These are phyloP conservation scores for Pleurotus pulmonarius DNA, from an alignment of 768 basidiomycete species.

Conservation along the genomic window DNA sequence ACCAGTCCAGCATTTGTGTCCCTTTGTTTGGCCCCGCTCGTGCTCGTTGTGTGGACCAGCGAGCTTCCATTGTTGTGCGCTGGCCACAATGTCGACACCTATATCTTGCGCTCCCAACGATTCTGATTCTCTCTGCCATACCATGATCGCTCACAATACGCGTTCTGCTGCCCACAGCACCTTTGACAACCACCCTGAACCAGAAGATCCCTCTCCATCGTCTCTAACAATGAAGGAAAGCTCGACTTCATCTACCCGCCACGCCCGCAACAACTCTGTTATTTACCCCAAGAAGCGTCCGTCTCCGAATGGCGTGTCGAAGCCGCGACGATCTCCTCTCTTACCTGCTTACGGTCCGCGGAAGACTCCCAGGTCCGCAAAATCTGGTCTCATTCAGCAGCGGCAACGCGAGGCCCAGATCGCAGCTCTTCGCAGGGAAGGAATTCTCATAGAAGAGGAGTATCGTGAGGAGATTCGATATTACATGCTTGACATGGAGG, in stretches of 20 bases:
- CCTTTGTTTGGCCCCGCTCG: constrained; percentile 11
- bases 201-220: constrained; percentile 29
- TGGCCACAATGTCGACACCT: constrained; percentile 14
- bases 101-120: background rate
- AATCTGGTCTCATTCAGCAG: constrained; percentile 55
- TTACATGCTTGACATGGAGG: constrained; percentile 99
- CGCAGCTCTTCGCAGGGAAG: constrained; percentile 64
- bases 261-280: constrained; percentile 57
- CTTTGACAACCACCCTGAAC: constrained; percentile 39
- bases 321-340: constrained; percentile 58
- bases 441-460: constrained; percentile 87
- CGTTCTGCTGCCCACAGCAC: background rate
- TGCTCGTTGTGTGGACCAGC: constrained; percentile 5
- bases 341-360: constrained; percentile 48
- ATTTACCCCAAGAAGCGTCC: constrained; percentile 81
- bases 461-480: constrained; percentile 88
- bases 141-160: background rate
- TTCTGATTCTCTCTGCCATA: constrained; percentile 1
- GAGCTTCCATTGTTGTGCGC: constrained; percentile 6
- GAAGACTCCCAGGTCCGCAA: constrained; percentile 65
- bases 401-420: constrained; percentile 70
- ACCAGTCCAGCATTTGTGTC: constrained; percentile 4
- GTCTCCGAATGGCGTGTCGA: constrained; percentile 74
- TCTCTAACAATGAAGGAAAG: constrained; percentile 74
- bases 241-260: constrained; percentile 52